Base-by-base conservation (phyloP, 2,329 filamentous ascomycete species). In the Camptophora hylomeconis region DNA sequence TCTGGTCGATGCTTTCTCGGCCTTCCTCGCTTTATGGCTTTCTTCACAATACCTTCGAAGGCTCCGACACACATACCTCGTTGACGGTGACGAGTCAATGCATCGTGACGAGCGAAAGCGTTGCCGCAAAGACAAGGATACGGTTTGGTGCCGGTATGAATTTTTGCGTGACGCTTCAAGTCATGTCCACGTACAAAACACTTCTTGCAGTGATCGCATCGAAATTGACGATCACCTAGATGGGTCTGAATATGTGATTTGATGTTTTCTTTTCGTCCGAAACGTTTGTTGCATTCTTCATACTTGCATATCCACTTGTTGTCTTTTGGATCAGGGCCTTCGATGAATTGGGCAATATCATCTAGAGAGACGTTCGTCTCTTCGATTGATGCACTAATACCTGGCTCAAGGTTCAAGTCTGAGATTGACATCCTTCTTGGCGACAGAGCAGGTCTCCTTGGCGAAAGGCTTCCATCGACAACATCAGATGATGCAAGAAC, bases 201-300 rank as follows among this genome's bases (percentile, higher is more conserved):
- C 60, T 95, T 95, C 29, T 79, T 69, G 61, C 89, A 98, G 31
- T 80, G 77, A 24, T 87, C 84, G 57, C 89, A 98, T 54, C 82
- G 78, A 59, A 83, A 98, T 52, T 94, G 89, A 26, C 89, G 72
- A 53, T 98, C 89, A 46, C 92, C 89, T 40, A 98, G 75, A 56
- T 98, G 89, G 3, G 89, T 98, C 57, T 98, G 89, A 9, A 98
- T 82, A 53, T 98, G 89, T 1, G 86, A 92, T 53, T 93, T 92
- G 63, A 95, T 94, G 58, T 98, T 31, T 55, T 98, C 89, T 54
- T 94, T 92, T 44, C 89, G 74, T n/a, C 86, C 87, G 50, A 98
- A 95, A 30, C 75, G 72, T 55, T 93, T 92, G 44, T 75, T 71
- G 55, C 89, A 98, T 16, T 75, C 75, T 6, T 82, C 62, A 44